phyloP scores from a whole-genome alignment of 2,329 filamentous ascomycete species.

The Polychaeton citri region DNA sequence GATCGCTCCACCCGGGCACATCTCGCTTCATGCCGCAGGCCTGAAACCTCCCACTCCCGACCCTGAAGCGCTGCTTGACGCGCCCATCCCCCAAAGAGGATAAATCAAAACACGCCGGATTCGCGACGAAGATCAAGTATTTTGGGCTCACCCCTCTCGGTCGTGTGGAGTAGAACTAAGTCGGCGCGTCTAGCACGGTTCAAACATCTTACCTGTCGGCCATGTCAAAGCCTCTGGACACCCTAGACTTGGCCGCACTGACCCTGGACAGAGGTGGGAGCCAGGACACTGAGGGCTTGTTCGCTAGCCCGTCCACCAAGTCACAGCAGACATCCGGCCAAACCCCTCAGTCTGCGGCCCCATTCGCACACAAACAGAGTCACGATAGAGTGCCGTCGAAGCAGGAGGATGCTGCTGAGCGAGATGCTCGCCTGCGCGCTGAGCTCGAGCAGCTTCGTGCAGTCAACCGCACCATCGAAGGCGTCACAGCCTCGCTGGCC shows the following conservation, averaged over 20 bases:
- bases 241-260: constrained; percentile 17
- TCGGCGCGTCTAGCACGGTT: too few relatives aligned
- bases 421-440: constrained; percentile 59
- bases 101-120: too few relatives aligned
- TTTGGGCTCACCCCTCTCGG: too few relatives aligned
- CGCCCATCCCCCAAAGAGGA: too few relatives aligned
- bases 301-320: constrained; percentile 39
- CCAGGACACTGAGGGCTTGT: constrained; percentile 37
- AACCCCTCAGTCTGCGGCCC: constrained; percentile 15
- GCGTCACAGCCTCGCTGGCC: constrained; percentile 57
- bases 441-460: constrained; percentile 74
- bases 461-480: constrained; percentile 80
- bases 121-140: too few relatives aligned
- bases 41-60: too few relatives aligned
- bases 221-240: constrained; percentile 16
- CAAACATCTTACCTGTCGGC: constrained; percentile 1
- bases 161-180: not conserved
- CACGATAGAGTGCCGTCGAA: constrained; percentile 3
- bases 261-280: constrained; percentile 43
- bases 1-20: not conserved
- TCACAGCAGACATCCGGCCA: constrained; percentile 8
- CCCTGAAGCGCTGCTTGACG: too few relatives aligned
- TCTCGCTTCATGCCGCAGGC: not conserved
- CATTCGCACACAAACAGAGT: constrained; percentile 27
- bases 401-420: constrained; percentile 30